Percentiles rank a stretch among this genome's conserved stretches.
Conservation (phyloP, 2,329 filamentous ascomycete species). For the Pestalotiopsis sp. region DNA sequence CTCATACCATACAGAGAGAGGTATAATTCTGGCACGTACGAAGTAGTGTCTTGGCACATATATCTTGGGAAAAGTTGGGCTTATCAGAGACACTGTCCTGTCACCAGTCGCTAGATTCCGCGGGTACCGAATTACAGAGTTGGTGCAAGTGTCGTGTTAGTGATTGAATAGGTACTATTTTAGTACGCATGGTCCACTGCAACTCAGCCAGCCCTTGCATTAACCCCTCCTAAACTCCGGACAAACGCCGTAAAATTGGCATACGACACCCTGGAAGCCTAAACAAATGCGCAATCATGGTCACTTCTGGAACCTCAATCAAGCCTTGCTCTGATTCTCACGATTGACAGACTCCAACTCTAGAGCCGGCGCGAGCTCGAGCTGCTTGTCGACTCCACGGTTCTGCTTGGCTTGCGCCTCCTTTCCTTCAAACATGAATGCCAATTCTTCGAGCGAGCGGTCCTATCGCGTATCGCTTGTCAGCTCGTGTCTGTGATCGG, state of each 20-base stretch:
- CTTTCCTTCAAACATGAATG: slow-evolving; percentile 35
- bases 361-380: slow-evolving; percentile 20
- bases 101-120: neutral
- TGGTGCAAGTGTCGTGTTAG: too few species aligned
- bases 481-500: neutral
- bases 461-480: slow-evolving; percentile 11
- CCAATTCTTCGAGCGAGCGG: slow-evolving; percentile 33
- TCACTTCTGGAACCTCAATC: neutral
- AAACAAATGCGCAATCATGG: neutral
- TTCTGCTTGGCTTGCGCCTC: slow-evolving; percentile 25
- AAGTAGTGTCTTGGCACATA: too few species aligned
- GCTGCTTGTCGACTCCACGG: slow-evolving; percentile 29
- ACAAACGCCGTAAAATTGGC: neutral
- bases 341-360: neutral
- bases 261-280: neutral
- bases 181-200: neutral
- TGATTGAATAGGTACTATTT: too few species aligned
- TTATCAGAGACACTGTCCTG: neutral
- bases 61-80: too few species aligned
- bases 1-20: too few species aligned
- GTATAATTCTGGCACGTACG: too few species aligned
- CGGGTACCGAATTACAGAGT: neutral
- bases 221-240: neutral
- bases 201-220: neutral
- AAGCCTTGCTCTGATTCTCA: neutral